phyloP scores from a whole-genome alignment of 2,329 filamentous ascomycete genomes.

The Aspergillus ustus region DNA sequence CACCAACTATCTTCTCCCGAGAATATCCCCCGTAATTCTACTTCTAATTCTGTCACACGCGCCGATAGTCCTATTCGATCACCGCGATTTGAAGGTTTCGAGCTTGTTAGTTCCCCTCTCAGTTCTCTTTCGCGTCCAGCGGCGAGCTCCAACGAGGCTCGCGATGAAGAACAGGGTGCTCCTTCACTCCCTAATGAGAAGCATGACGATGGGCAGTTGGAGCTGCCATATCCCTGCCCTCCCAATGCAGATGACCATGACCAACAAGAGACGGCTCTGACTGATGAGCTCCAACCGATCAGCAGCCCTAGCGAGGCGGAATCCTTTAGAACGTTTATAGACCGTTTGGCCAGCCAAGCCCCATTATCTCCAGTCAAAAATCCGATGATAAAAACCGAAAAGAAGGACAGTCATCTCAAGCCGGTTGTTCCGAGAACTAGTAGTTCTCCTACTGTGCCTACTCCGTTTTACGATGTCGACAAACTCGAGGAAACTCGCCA shows the following conservation, averaged over 20 bases:
- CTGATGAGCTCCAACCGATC: conserved; percentile 20
- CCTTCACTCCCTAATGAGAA: background rate
- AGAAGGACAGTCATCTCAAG: conserved; percentile 5
- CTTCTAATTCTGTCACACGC: background rate
- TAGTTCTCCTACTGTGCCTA: conserved; percentile 28
- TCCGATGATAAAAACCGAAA: conserved; percentile 9
- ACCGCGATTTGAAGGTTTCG: conserved; percentile 28
- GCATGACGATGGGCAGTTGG: conserved; percentile 4
- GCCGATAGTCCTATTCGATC: conserved; percentile 24
- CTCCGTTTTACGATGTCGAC: conserved; percentile 40
- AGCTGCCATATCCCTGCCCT: conserved; percentile 12
- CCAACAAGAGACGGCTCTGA: conserved; percentile 9
- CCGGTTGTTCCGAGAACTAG: conserved; percentile 5
- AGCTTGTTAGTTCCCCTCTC: conserved; percentile 4
- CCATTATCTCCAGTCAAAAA: conserved; percentile 14
- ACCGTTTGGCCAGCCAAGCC: conserved; percentile 5
- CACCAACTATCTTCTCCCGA: background rate
- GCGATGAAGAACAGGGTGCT: conserved; percentile 5
- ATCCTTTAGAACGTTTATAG: conserved; percentile 19
- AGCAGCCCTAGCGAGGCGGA: conserved; percentile 20
- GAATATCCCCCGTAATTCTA: background rate
- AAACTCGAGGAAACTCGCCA: conserved; percentile 24
- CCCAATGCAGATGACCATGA: conserved; percentile 13
- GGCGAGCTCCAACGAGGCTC: conserved; percentile 6
- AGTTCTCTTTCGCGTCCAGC: conserved; percentile 1